These are phyloP conservation scores for Tilletiaria anomala DNA, from an alignment of 1,284 basidiomycete genomes.

Conservation along the genomic window DNA sequence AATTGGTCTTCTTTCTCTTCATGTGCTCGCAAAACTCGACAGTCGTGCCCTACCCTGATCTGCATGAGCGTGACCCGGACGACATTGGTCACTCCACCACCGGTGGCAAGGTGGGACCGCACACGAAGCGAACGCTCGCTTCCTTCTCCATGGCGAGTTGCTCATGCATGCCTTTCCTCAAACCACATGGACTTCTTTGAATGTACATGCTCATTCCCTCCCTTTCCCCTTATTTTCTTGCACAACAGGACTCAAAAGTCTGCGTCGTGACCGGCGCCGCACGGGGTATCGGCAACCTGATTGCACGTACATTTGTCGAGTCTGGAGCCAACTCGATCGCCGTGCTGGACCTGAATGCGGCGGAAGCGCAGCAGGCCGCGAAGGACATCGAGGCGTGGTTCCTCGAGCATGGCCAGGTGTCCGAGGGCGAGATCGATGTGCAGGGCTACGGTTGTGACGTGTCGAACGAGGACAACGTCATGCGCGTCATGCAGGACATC, in stretches of 20 bases:
- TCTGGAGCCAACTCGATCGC: slow-evolving; percentile 72
- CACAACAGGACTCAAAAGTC: slow-evolving; percentile 51
- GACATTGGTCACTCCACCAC: slow-evolving; percentile 27
- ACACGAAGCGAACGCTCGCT: slow-evolving; percentile 23
- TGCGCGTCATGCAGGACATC: slow-evolving; percentile 12
- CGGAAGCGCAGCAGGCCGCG: slow-evolving; percentile 58
- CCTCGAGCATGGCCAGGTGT: slow-evolving; percentile 49
- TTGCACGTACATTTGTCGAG: slow-evolving; percentile 60
- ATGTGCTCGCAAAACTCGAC: not conserved
- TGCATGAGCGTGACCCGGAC: slow-evolving; percentile 12
- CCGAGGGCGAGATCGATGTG: slow-evolving; percentile 53
- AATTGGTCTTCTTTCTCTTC: no score
- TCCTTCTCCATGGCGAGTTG: slow-evolving; percentile 29
- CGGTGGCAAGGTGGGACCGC: slow-evolving; percentile 18
- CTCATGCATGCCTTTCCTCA: no score
- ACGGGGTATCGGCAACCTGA: slow-evolving; percentile 47
- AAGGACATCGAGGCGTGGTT: slow-evolving; percentile 54
- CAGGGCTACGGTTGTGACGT: slow-evolving; percentile 78
- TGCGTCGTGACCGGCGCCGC: slow-evolving; percentile 90
- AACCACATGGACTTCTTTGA: no score
- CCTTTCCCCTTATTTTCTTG: no score
- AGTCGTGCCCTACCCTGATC: slow-evolving; percentile 7
- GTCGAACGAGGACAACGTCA: slow-evolving; percentile 51
- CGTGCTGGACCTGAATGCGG: slow-evolving; percentile 66
- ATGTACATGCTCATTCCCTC: no score